These are phyloP conservation scores for Conringia planisiliqua DNA, from an alignment of 345 rosid genomes.

Conservation along the genomic window DNA sequence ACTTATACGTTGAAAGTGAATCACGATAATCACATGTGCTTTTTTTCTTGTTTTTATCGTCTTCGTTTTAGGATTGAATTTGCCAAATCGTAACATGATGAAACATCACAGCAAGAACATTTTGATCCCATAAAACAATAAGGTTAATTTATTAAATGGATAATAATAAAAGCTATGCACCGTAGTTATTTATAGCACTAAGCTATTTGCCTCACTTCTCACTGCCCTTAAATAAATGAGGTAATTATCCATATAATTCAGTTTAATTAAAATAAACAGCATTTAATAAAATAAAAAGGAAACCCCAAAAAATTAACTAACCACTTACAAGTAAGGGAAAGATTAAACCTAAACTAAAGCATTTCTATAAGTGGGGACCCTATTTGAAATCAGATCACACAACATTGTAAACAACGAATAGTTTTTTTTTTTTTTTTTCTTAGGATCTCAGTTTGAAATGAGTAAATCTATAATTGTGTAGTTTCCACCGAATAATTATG, in stretches of 20 bases:
- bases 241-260: background rate
- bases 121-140: background rate
- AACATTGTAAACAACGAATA: conserved; percentile 15
- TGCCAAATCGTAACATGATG: background rate
- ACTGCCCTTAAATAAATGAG: background rate
- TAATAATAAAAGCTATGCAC: background rate
- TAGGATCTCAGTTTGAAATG: conserved; percentile 15
- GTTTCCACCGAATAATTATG: conserved; percentile 38
- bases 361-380: conserved; percentile 16
- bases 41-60: background rate
- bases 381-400: conserved; percentile 16
- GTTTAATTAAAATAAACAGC: too few species aligned
- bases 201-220: background rate
- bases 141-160: background rate
- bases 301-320: background rate
- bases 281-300: background rate
- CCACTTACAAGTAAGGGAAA: background rate
- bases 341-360: background rate
- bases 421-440: background rate
- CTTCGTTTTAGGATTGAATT: background rate
- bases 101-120: background rate
- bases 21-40: background rate
- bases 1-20: background rate
- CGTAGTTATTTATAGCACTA: background rate
- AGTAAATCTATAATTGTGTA: conserved; percentile 21